phyloP scores from a whole-genome alignment of 768 basidiomycete genomes.

The Neoboletus brunneissimus region DNA sequence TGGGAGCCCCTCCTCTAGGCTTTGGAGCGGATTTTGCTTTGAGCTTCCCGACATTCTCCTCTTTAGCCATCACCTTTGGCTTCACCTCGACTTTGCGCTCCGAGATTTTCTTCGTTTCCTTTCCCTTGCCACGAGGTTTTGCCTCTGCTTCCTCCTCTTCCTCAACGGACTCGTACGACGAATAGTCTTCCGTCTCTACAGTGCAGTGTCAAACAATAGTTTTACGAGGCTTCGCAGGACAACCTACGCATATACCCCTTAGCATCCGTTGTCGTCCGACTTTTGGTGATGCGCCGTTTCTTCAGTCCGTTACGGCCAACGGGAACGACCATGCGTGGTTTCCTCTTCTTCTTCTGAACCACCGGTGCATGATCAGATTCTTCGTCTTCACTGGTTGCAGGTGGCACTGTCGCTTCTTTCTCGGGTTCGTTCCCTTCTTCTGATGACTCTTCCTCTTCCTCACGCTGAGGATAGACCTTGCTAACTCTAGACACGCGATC shows the following conservation, averaged over 20 bases:
- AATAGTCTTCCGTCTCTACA: conserved; percentile 74
- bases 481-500: conserved; percentile 19
- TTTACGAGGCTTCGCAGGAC: background rate
- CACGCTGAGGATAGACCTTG: conserved; percentile 13
- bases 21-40: conserved; percentile 21
- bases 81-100: conserved; percentile 17
- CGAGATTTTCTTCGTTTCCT: conserved; percentile 16
- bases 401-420: conserved; percentile 32
- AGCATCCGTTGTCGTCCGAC: conserved; percentile 49
- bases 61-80: conserved; percentile 6
- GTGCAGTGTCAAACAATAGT: background rate
- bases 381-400: conserved; percentile 29
- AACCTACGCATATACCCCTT: conserved; percentile 73
- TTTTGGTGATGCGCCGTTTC: conserved; percentile 66
- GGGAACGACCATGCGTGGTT: conserved; percentile 61
- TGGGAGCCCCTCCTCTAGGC: conserved; percentile 17
- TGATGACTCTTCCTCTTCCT: conserved; percentile 27
- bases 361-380: conserved; percentile 29
- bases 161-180: conserved; percentile 77
- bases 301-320: conserved; percentile 76
- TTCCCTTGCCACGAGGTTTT: conserved; percentile 21
- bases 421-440: conserved; percentile 31
- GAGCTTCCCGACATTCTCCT: conserved; percentile 15
- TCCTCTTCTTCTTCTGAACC: conserved; percentile 37
- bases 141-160: conserved; percentile 39